These are phyloP conservation scores for Phytophthora pseudosyringae DNA, from an alignment of 352 stramenopile species.

Conservation along the genomic window DNA sequence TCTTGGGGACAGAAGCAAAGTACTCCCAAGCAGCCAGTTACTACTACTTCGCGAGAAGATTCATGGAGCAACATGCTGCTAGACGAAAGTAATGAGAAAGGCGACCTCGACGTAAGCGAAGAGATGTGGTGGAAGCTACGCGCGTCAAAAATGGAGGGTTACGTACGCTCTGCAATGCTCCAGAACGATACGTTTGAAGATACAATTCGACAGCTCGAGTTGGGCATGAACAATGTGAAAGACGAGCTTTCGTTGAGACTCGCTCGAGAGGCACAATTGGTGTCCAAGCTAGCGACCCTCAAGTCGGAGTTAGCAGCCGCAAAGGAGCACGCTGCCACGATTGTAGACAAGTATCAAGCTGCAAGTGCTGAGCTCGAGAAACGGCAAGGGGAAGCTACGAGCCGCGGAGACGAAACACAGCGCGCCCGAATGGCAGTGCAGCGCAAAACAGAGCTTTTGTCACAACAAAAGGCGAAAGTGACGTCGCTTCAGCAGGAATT, in stretches of 20 bases:
- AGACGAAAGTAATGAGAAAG: neutral
- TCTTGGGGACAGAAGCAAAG: neutral
- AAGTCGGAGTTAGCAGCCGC: constrained; percentile 40
- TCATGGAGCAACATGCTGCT: neutral
- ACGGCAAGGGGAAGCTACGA: constrained; percentile 26
- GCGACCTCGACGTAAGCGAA: constrained; percentile 8
- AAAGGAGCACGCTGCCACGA: constrained; percentile 36
- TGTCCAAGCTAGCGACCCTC: constrained; percentile 32
- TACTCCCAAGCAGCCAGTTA: neutral
- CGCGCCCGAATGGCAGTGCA: constrained; percentile 46
- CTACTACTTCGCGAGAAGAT: neutral
- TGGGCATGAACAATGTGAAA: constrained; percentile 46
- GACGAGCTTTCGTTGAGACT: constrained; percentile 43
- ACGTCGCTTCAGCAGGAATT: constrained; percentile 38
- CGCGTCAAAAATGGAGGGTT: constrained; percentile 42
- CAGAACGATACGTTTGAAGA: constrained; percentile 64
- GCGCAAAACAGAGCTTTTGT: constrained; percentile 59
- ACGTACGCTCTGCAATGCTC: constrained; percentile 38
- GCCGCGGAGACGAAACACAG: constrained; percentile 34
- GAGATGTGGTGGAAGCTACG: constrained; percentile 41
- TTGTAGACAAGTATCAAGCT: constrained; percentile 46
- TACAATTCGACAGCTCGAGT: constrained; percentile 44
- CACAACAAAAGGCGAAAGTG: constrained; percentile 45
- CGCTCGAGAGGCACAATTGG: constrained; percentile 30
- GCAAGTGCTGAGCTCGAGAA: constrained; percentile 41